These are phyloP conservation scores for Chrysanthemum lavandulifolium DNA, from an alignment of 129 eudicot genomes.

Conservation along the genomic window DNA sequence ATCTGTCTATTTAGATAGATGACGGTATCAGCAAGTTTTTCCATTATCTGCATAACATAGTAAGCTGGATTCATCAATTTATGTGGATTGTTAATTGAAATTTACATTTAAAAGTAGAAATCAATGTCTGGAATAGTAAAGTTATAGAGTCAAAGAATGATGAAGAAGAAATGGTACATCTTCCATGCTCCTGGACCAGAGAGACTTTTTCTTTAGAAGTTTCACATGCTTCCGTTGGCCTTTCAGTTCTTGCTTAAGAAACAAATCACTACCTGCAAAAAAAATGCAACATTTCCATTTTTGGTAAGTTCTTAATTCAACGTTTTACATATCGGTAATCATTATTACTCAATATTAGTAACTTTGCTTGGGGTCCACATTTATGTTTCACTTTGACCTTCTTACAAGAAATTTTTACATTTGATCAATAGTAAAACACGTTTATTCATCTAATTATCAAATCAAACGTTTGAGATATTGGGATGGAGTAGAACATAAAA, in stretches of 20 bases:
- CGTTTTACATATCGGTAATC: not conserved
- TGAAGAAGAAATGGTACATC: constrained; percentile 49
- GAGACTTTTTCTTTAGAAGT: constrained; percentile 71
- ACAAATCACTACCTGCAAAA: constrained; percentile 40
- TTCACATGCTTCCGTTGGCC: constrained; percentile 62
- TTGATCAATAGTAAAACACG: not conserved
- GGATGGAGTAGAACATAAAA: too few relatives aligned
- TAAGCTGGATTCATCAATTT: constrained; percentile 17
- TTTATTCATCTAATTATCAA: constrained; percentile 3
- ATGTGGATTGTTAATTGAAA: not conserved
- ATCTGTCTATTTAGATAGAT: constrained; percentile 57
- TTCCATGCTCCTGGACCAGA: constrained; percentile 88
- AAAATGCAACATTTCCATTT: not conserved
- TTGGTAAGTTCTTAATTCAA: not conserved
- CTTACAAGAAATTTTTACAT: not conserved
- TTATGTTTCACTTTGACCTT: not conserved
- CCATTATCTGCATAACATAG: constrained; percentile 62
- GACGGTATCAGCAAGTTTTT: constrained; percentile 74
- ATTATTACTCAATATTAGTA: not conserved
- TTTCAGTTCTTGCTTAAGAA: constrained; percentile 52
- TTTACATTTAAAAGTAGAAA: constrained; percentile 7
- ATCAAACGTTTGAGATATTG: not conserved
- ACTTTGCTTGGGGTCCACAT: not conserved
- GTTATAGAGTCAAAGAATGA: constrained; percentile 1
- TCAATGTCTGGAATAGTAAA: not conserved